A percentile compares a stretch with the other conserved stretches of the same genome.
Conservation (phyloP, 371 early-diverging fungal species). For the Rhizopus sp. region DNA sequence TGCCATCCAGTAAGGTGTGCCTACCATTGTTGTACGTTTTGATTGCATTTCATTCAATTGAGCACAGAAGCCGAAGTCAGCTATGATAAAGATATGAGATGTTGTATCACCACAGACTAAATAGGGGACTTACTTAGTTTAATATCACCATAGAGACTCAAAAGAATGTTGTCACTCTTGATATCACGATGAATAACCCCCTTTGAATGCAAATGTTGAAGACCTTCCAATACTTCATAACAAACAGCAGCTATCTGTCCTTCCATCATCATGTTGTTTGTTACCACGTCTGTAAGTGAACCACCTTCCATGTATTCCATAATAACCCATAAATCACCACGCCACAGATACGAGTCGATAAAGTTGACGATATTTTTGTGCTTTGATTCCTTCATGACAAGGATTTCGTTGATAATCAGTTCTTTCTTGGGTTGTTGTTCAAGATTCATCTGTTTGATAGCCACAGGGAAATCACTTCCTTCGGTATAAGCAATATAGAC, state of each 20-base stretch:
- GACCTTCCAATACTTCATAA: conserved; percentile 85
- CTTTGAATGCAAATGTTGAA: conserved; percentile 90
- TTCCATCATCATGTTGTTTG: conserved; percentile 92
- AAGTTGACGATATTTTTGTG: conserved; percentile 97
- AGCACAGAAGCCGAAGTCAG: conserved; percentile 96
- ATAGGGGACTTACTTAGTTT: conserved; percentile 75
- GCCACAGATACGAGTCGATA: conserved; percentile 89
- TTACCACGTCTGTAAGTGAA: conserved; percentile 89
- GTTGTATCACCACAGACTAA: background rate
- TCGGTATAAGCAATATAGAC: conserved; percentile 87
- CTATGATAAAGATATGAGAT: conserved; percentile 29
- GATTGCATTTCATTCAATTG: conserved; percentile 79
- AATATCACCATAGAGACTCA: conserved; percentile 86
- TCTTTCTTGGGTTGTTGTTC: conserved; percentile 96
- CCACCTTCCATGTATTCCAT: conserved; percentile 99
- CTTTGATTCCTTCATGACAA: conserved; percentile 89
- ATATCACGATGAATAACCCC: conserved; percentile 98
- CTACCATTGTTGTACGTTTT: conserved; percentile 91
- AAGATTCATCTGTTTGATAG: conserved; percentile 96
- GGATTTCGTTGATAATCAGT: conserved; percentile 94
- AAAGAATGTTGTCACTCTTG: conserved; percentile 95
- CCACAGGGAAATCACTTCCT: conserved; percentile 71
- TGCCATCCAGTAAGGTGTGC: conserved; percentile 96
- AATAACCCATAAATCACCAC: conserved; percentile 91
- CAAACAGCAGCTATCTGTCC: conserved; percentile 94